Evolutionary conservation across 208 protist genomes (phyloP).

Genomic region (Angomonas deanei): DNA sequence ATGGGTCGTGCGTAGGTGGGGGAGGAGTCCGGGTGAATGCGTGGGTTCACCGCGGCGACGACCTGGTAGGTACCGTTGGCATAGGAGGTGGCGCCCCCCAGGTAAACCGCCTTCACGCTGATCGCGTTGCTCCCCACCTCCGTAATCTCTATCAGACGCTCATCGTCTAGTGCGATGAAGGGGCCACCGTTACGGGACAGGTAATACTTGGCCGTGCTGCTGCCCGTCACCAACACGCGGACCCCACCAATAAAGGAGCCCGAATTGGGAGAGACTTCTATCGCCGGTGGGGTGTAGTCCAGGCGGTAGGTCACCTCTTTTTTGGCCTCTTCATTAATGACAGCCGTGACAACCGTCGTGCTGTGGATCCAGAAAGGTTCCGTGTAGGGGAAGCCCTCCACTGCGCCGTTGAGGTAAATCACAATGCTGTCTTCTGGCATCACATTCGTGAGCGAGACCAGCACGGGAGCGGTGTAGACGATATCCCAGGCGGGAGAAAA

Average conservation of each 20-base stretch:
- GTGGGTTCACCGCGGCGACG: slow-evolving; percentile 20
- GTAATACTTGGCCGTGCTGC: slow-evolving; percentile 26
- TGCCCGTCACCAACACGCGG: slow-evolving; percentile 30
- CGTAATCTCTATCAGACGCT: slow-evolving; percentile 22
- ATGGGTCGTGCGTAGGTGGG: slow-evolving; percentile 21
- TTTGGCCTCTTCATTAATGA: slow-evolving; percentile 28
- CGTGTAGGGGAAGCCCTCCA: slow-evolving; percentile 25
- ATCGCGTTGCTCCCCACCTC: slow-evolving; percentile 22
- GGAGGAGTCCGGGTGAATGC: slow-evolving; percentile 15
- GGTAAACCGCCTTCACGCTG: slow-evolving; percentile 26
- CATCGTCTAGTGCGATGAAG: slow-evolving; percentile 9
- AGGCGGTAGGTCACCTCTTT: slow-evolving; percentile 31
- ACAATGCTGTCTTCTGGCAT: slow-evolving; percentile 20
- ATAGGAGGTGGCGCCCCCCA: slow-evolving; percentile 28
- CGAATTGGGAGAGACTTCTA: slow-evolving; percentile 41
- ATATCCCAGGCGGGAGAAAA: slow-evolving; percentile 24
- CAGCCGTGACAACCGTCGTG: slow-evolving; percentile 34
- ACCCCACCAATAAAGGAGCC: slow-evolving; percentile 57
- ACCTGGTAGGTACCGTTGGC: slow-evolving; percentile 27
- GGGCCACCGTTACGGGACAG: slow-evolving; percentile 33
- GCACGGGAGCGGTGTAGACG: slow-evolving; percentile 33
- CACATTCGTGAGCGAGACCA: slow-evolving; percentile 31
- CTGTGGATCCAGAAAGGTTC: slow-evolving; percentile 46
- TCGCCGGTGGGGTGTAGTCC: slow-evolving; percentile 15
- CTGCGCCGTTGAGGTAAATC: slow-evolving; percentile 29